Base-by-base conservation (phyloP, 1,284 basidiomycete species). In the Apiotrichum porosum region DNA sequence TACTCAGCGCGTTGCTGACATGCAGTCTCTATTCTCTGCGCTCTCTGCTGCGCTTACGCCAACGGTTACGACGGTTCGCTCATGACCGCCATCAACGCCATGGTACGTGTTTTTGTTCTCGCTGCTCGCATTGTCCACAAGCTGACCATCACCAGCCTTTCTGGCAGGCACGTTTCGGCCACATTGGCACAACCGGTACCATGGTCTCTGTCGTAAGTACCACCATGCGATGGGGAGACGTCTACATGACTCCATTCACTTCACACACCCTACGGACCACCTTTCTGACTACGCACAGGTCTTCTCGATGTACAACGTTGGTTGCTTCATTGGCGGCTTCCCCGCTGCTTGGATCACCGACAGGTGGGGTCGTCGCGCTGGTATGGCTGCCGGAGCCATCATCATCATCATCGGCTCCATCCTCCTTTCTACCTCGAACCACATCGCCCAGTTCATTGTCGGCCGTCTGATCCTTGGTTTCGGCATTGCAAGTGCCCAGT, bases 391-490 rank as follows among this genome's bases (percentile, higher is more conserved):
- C 26, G 80, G 80, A 21, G 57, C 58, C 12, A 31, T 37, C 9
- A 35, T 77, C 15, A 76, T 79, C 48, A 76, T 79, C 45, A 35
- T 63, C 42, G 70, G 71, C n/a, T 66, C 65, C 21, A 40, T 73
- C 32, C 50, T 75, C 18, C 58, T 65, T 34, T 56, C 66, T 0
- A 58, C 66, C 22, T 62, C 47, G 32, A 15, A 37, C 17, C n/a
- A 45, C 19, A 23, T 42, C 24, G 42, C 10, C 4, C 77, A 77
- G 12, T 65, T 80, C 9, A 49, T 39, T 17, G 75, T 65, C 15
- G 78, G 77, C 40, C 68, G 78, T 15, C 80, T 80, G 57, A 72
- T 79, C 23, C 76, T 80, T 38, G 79, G 78, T 22, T 77, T 79
- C 54, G 69, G 68, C 13, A 56, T 63, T n/a, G 43, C 50, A 13